phyloP scores from a whole-genome alignment of 805 yeast species.

The Ogataea naganishii region DNA sequence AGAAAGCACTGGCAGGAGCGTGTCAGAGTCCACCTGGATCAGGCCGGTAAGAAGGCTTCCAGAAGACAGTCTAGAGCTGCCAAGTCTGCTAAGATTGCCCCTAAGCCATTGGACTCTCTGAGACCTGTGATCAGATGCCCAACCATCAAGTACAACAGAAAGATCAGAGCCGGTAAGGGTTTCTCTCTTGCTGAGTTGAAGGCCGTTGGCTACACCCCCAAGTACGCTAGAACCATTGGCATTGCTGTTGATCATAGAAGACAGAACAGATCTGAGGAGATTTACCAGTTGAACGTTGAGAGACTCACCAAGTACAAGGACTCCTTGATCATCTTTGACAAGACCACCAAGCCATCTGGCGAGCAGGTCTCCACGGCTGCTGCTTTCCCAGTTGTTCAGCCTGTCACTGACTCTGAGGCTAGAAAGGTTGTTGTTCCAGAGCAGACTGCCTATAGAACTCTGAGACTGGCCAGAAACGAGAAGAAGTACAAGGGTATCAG shows the following conservation, averaged over 20 bases:
- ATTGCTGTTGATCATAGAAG: slow-evolving; percentile 99
- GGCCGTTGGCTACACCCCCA: slow-evolving; percentile 90
- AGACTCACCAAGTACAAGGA: slow-evolving; percentile 95
- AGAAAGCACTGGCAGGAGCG: slow-evolving; percentile 99
- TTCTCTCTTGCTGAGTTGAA: slow-evolving; percentile 96
- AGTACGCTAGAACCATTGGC: slow-evolving; percentile 97
- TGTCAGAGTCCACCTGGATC: slow-evolving; percentile 99
- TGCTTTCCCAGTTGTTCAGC: slow-evolving; percentile 87
- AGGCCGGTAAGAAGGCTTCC: slow-evolving; percentile 98
- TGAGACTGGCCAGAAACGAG: slow-evolving; percentile 91
- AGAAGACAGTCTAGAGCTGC: slow-evolving; percentile 92
- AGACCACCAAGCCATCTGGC: slow-evolving; percentile 66
- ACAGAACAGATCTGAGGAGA: slow-evolving; percentile 95
- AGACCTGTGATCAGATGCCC: slow-evolving; percentile 99
- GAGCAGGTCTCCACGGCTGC: slow-evolving; percentile 74
- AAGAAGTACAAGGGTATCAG: slow-evolving; percentile 93
- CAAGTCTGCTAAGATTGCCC: slow-evolving; percentile 93
- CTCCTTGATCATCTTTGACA: slow-evolving; percentile 93
- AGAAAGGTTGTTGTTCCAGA: slow-evolving; percentile 80
- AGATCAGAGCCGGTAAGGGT: slow-evolving; percentile 99
- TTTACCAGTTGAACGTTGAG: slow-evolving; percentile 87
- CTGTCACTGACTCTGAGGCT: slow-evolving; percentile 62
- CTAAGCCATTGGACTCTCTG: slow-evolving; percentile 93
- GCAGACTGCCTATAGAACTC: slow-evolving; percentile 80
- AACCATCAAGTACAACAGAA: slow-evolving; percentile 98